Percentiles rank a stretch among this genome's conserved stretches.
phyloP scores from a whole-genome alignment of 768 basidiomycete species.

The Serendipita indica region DNA sequence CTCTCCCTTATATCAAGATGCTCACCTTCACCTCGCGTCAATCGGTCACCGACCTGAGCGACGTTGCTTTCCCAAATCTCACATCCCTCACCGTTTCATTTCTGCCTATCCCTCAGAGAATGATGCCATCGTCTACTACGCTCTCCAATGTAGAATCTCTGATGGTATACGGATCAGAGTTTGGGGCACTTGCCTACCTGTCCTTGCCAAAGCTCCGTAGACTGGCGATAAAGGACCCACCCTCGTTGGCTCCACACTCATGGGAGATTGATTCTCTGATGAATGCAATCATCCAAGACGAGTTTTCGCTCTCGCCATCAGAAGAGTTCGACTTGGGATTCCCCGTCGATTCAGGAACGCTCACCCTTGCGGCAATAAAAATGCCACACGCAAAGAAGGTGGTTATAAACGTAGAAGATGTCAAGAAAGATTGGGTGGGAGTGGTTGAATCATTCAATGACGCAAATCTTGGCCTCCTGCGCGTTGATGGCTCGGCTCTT shows the following conservation, averaged over 20 bases:
- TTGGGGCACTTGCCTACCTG: background rate
- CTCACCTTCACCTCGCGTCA: background rate
- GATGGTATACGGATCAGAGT: background rate
- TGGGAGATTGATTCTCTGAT: background rate
- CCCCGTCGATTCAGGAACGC: no score
- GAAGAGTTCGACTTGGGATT: no score
- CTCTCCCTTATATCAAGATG: background rate
- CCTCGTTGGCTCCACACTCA: background rate
- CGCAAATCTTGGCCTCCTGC: no score
- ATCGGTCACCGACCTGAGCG: background rate
- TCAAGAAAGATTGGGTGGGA: no score
- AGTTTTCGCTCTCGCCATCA: no score
- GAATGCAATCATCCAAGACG: no score
- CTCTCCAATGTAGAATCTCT: no score
- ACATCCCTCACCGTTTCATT: background rate
- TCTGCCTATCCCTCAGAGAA: background rate
- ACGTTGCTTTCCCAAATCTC: background rate
- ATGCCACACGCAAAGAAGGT: no score
- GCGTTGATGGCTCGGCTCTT: no score
- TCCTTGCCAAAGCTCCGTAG: background rate
- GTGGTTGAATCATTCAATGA: no score
- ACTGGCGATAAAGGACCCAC: background rate
- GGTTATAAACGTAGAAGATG: no score
- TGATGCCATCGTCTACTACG: background rate
- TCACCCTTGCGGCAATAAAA: no score